Evolutionary conservation across 192 early-diverging fungal genomes (phyloP), one percentile per base, ranked within the genome.

Genomic region (Backusella mclennaniae): DNA sequence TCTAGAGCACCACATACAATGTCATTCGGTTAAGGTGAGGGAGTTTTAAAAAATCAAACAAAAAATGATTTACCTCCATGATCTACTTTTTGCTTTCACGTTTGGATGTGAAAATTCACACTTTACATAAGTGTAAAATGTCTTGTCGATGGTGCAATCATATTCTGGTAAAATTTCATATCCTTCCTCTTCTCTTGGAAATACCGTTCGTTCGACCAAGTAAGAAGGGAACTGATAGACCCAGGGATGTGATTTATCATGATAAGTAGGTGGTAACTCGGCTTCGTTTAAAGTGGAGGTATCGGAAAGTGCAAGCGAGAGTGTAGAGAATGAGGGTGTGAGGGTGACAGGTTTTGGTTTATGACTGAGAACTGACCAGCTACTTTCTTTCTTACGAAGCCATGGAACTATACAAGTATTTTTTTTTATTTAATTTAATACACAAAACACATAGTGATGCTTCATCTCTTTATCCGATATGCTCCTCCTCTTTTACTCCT

Each of bases 131-230:
- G 81, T 72, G 74, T 80, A 88, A 4, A 80, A 82, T 67, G 80
- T 83, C 11, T 83, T 66, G 29, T 83, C 80, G 12, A 88, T 84
- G 3, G 85, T 79, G 53, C 87, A 88, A 8, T 77, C 77, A 35
- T 88, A 88, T 0, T 77, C 76, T n/a, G 87, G 87, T 26, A 88
- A 33, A 4, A 19, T 15, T 35, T 88, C 87, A n/a, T 80, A 66
- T 0, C 87, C 87, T 56, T 85, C 83, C 73, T 88, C 87, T 7
- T 81, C 81, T 31, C 80, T 35, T 70, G 75, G 69, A 35, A 49
- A 11, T 4, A 77, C 67, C 9, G n/a, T 33, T 49, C 59, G 29
- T 26, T 71, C 31, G 1, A 63, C 33, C 21, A 66, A 19, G 23
- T 56, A 75, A 8, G 35, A 17, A 26, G 75, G 75, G 33, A 76